Base-by-base conservation (phyloP, 2,329 filamentous ascomycete genomes). In the Talaromyces sp. region DNA sequence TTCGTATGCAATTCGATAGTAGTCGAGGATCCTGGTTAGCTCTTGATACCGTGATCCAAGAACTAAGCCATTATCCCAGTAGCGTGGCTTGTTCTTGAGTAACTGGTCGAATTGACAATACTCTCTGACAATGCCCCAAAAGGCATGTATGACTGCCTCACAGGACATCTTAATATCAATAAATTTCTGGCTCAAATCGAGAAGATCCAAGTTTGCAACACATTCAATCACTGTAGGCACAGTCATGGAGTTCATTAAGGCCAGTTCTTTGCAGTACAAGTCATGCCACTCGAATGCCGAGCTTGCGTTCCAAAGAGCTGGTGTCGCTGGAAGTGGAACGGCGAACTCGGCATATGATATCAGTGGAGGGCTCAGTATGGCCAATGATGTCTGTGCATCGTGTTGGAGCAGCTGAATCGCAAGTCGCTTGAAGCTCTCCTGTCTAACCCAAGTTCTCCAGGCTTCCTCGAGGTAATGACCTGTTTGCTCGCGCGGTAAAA, bases 91-190 rank as follows among this genome's bases (percentile, higher is more conserved):
- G 4, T 65, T 56, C 5, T 67, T 60, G 6, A 73, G 67, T 0
- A 75, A 46, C 5, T 69, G 66, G 0, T 63, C 68, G 5, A 75
- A 54, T 12, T 75, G 73, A 1, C 72, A 67, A 56, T 68, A 71
- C 31, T 75, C 73, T 70, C 71, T 73, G 2, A 66, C 63, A 39
- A 75, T 60, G 5, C 64, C 62, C 73, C 73, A 76, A 1, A 72
- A 68, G 16, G 75, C 73, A 25, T 75, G 72, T 0, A 66, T 65
- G 0, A 75, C 62, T n/a, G 72, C 59, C 9, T 67, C 58, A 14
- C 74, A 70, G 1, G 69, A 67, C 0, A 76, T 63, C 1, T 23
- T 40, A 2, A 62, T 50, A 33, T 58, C 48, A 28, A 62, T 55
- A 21, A 52, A 60, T 25, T 21, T 25, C 12, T 33, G 44, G 11